A percentile compares a stretch with the other conserved stretches of the same genome.
phyloP scores from a whole-genome alignment of 2,329 filamentous ascomycete genomes.

The Alternaria atra region DNA sequence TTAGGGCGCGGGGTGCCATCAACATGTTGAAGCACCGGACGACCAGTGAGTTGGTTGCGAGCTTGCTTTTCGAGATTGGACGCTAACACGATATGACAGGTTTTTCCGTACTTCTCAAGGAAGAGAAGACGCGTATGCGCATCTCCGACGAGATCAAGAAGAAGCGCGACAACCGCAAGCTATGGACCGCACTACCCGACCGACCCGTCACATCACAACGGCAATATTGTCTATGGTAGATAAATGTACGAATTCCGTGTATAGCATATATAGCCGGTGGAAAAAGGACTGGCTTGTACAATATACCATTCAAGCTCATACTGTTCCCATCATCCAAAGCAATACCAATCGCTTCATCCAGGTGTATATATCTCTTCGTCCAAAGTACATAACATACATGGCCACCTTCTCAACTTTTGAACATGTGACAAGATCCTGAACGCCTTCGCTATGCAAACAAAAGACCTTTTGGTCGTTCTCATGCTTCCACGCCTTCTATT shows the following conservation, averaged over 20 bases:
- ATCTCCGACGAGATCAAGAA: conserved; percentile 79
- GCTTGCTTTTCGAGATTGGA: background rate
- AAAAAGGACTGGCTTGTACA: conserved; percentile 20
- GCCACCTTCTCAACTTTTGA: conserved; percentile 4
- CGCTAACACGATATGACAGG: conserved; percentile 56
- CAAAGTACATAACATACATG: background rate
- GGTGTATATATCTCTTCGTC: conserved; percentile 12
- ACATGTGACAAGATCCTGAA: conserved; percentile 27
- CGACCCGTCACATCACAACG: conserved; percentile 83
- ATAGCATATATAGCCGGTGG: conserved; percentile 10
- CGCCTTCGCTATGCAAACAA: conserved; percentile 52
- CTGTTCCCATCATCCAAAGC: conserved; percentile 37
- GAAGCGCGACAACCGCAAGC: conserved; percentile 76
- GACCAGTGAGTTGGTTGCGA: conserved; percentile 70
- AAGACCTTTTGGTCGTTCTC: conserved; percentile 6
- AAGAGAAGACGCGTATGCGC: conserved; percentile 88
- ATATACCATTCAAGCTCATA: conserved; percentile 30
- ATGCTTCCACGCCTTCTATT: conserved; percentile 24
- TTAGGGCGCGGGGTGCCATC: conserved; percentile 77
- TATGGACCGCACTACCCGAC: conserved; percentile 90
- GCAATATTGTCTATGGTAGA: conserved; percentile 90
- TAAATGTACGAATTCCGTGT: conserved; percentile 6
- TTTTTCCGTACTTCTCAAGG: conserved; percentile 85
- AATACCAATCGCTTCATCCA: conserved; percentile 21
- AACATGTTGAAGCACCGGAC: conserved; percentile 74